Evolutionary conservation across 257 asterid species (phyloP), one percentile per base, ranked within the genome.

Genomic region (Misopates orontium): DNA sequence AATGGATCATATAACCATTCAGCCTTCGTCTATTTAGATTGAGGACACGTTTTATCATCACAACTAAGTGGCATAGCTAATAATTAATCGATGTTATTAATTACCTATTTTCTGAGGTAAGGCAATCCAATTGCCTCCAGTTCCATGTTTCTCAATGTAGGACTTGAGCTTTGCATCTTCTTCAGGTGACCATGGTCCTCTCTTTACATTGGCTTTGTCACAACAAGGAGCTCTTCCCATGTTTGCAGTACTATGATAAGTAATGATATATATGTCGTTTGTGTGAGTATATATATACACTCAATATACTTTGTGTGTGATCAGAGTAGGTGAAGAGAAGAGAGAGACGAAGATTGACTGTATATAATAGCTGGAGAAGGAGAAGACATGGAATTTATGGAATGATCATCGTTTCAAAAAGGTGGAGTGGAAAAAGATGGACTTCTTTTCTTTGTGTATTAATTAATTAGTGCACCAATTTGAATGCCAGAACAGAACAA

Each of bases 351-450:
- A 4, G 58, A 55, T 56, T 71, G 66, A 17, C 7, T 24, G 66
- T 61, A 61, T 61, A 69, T 73, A 71, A 66, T 80, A 80, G 84
- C 81, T 69, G 84, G 83, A 77, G 89, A 73, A 80, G 69, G 66
- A 71, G 69, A 71, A 7, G 50, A 70, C 67, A 75, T 45, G 72
- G 74, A 54, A 71, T 40, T 18, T 19, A 60, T 64, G 73, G 66
- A 63, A 75, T 71, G 70, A 56, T 71, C 28, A 24, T 49, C 3
- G 68, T 59, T 77, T 78, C 73, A 70, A 62, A 73, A 78, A 61
- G 70, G 74, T 58, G 67, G 65, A 50, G 40, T 68, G 57, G 66
- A 74, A 80, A 78, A 75, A 70, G 66, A 54, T 56, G 64, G 50
- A 45, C 32, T 36, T 63, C 32, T 62, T 73, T 42, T 42, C n/a